Evolutionary conservation across 257 asterid genomes (phyloP).

Genomic region (Eustoma russellianum): DNA sequence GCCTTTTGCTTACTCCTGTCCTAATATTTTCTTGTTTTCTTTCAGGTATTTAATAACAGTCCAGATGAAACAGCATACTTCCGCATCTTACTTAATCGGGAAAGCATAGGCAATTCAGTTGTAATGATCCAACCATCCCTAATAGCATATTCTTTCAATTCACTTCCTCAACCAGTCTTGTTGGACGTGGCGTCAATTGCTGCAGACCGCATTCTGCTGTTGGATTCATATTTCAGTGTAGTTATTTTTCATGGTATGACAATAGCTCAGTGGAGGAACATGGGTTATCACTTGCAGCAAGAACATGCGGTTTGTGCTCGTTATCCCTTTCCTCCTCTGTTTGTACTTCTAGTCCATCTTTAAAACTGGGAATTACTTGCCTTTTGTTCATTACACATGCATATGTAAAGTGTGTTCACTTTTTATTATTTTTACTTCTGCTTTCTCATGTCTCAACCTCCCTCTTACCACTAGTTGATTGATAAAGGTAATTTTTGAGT

Average conservation of each 20-base stretch:
- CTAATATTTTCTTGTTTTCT: conserved; percentile 8
- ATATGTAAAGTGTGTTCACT: neutral
- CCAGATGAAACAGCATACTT: conserved; percentile 99
- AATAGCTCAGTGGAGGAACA: conserved; percentile 96
- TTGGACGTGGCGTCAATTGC: conserved; percentile 85
- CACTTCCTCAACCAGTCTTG: conserved; percentile 86
- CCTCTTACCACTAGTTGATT: neutral
- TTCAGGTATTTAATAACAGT: conserved; percentile 89
- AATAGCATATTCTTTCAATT: conserved; percentile 71
- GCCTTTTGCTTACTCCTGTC: conserved; percentile 1
- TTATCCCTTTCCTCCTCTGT: conserved; percentile 5
- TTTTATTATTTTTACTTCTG: neutral
- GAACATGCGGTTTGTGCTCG: conserved; percentile 59
- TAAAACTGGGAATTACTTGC: neutral
- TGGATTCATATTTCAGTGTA: conserved; percentile 86
- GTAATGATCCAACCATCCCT: conserved; percentile 98
- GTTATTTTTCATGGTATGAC: conserved; percentile 98
- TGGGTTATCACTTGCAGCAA: conserved; percentile 91
- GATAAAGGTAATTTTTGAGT: neutral
- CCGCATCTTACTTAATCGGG: conserved; percentile 90
- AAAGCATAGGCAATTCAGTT: conserved; percentile 78
- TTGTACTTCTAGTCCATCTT: neutral
- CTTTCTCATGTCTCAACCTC: neutral
- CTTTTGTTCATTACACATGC: too few relatives aligned
- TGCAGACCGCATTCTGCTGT: conserved; percentile 85